phyloP scores from a whole-genome alignment of 495 filamentous ascomycete genomes.

The Penicillium parvum region DNA sequence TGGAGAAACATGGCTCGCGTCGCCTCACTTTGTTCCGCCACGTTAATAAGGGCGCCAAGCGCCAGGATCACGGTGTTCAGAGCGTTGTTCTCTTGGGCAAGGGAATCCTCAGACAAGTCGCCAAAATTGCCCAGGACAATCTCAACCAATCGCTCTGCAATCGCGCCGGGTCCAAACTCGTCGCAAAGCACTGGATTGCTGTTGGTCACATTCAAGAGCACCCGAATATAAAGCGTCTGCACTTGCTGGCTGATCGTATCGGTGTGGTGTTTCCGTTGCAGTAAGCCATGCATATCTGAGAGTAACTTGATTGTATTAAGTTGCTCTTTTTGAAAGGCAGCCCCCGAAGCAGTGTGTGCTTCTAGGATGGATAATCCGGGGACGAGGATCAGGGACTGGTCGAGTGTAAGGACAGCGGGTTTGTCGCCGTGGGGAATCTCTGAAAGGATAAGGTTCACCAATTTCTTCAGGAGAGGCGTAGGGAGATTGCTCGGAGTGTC shows the following conservation, averaged over 20 bases:
- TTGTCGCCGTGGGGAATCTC: conserved; percentile 6
- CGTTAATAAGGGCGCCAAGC: conserved; percentile 83
- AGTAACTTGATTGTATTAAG: conserved; percentile 25
- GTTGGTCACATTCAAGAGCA: conserved; percentile 85
- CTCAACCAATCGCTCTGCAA: conserved; percentile 53
- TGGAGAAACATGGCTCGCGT: conserved; percentile 42
- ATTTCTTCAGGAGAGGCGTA: conserved; percentile 15
- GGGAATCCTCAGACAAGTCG: conserved; percentile 35
- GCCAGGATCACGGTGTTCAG: conserved; percentile 73
- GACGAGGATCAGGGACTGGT: conserved; percentile 17
- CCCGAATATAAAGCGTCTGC: conserved; percentile 50
- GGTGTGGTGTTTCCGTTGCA: conserved; percentile 11
- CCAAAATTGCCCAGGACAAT: conserved; percentile 43
- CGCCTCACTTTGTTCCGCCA: conserved; percentile 68
- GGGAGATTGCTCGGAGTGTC: conserved; percentile 24
- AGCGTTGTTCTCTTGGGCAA: conserved; percentile 42
- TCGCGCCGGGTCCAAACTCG: conserved; percentile 53
- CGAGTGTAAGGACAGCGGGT: neutral
- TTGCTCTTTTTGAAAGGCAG: conserved; percentile 18
- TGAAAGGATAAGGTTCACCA: conserved; percentile 27
- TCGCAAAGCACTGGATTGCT: conserved; percentile 65
- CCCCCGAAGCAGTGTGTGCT: conserved; percentile 41
- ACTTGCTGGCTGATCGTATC: conserved; percentile 18
- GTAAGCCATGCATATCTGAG: conserved; percentile 25
- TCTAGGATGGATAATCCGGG: conserved; percentile 62